Base-by-base conservation (phyloP, 345 rosid genomes). In the Melaleuca alternifolia region DNA sequence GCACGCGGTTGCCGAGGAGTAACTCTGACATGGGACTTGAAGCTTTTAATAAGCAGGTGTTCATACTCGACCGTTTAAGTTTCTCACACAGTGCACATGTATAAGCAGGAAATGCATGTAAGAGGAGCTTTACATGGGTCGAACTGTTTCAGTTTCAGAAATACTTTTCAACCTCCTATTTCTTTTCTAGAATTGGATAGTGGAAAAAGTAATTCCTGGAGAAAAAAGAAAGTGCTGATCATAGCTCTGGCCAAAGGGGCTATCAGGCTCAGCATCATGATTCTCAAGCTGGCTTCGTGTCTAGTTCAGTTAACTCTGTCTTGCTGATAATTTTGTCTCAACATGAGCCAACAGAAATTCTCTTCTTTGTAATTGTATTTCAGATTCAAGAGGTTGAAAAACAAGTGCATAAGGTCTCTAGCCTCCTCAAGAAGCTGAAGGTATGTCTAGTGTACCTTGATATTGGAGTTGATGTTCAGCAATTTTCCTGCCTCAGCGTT, bases 351-450 rank as follows among this genome's bases (percentile, higher is more conserved):
- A 48, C 46, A 79, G 26, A 50, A 44, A 7, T 76, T 65, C 83
- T 57, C 37, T 82, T 44, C n/a, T 54, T 7, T 20, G n/a, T 21
- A 51, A 62, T 71, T 51, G 56, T 83, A 48, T 57, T 14, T 59
- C 88, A 94, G 97, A 91, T 92, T 54, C 97, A 92, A 88, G 97
- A 95, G 61, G 89, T 92, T 41, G 96, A 93, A 91, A 93, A 91
- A 50, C 93, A 91, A 86, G 89, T 95, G 50, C 92, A 92, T 28
- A 93, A 90, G 88, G 91, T 95, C 48, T 85, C 94, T 50, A 88
- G 28, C 56, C 91, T 95, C 41, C 94, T 93, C 62, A 91, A 86
- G 91, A 93, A 90, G 71, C 89, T 95, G 81, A 95, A 93, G 97
- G 96, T 94, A 91, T 62, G 91, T 57, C 30, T 53, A 51, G 50